Evolutionary conservation across 345 rosid genomes (phyloP), one percentile per base, ranked within the genome.

Genomic region (Populus pruinosa): DNA sequence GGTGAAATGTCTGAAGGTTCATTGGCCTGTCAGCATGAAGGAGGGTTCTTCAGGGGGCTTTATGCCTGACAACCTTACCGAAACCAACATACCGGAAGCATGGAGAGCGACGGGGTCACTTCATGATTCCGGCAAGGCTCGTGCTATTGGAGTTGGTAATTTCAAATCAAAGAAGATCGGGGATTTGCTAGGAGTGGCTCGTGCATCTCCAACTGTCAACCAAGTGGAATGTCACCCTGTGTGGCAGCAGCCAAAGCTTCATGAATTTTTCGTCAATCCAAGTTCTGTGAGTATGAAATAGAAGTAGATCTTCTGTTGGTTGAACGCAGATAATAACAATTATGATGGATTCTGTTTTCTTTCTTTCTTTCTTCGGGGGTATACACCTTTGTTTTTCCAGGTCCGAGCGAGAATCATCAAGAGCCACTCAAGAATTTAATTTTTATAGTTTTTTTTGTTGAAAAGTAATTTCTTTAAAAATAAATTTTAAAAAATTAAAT

Each of bases 61-160:
- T 68, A 82, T 63, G 63, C 82, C 89, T 1, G 90, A 91, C 29
- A 77, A 82, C 62, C 81, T 91, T 76, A 79, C 88, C 6, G 74
- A 29, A 38, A 89, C 90, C 6, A 85, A 90, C 77, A 80, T 90
- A 53, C 90, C 90, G 14, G 76, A 63, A 66, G 89, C 92, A 50
- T 92, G 94, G 91, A 82, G 29, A 78, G 90, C 96, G 21, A 87
- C 90, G 91, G 96, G 90, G 85, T 85, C 87, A 69, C 85, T 91
- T 16, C 85, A 82, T 67, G 83, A 89, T 71, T 87, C 89, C 27
- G 89, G 96, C 43, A 91, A 88, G 82, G 88, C 87, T 82, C 80
- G 80, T 10, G 93, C 91, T 14, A 89, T 88, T 27, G 91, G 92
- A 41, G 93, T 91, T 8, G 86, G 93, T 78, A 88, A 91, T 76